Evolutionary conservation across 768 basidiomycete genomes (phyloP).

Genomic region (Chalciporus chontae): DNA sequence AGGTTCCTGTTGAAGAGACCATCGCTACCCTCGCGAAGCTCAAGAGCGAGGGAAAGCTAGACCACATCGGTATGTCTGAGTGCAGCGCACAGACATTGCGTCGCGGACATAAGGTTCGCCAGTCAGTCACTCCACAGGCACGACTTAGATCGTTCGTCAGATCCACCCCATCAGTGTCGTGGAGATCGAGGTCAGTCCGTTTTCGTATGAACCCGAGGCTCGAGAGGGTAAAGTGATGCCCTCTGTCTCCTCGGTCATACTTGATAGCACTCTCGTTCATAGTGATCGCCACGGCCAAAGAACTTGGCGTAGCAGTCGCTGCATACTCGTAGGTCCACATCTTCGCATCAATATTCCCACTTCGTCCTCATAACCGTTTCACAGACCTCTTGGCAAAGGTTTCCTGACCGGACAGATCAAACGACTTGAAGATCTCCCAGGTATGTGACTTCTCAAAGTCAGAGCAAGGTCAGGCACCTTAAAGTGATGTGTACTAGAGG

Average conservation of each 20-base stretch:
- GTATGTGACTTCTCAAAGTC: constrained; percentile 5
- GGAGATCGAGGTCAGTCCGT: constrained; percentile 66
- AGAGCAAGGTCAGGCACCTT: neutral
- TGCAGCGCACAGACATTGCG: constrained; percentile 47
- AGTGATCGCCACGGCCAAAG: constrained; percentile 52
- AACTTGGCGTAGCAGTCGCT: constrained; percentile 53
- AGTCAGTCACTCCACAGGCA: neutral
- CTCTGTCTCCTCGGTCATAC: neutral
- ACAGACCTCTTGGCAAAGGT: constrained; percentile 47
- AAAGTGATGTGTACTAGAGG: constrained; percentile 28
- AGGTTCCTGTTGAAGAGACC: constrained; percentile 43
- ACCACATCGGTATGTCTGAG: constrained; percentile 60
- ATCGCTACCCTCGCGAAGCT: constrained; percentile 43
- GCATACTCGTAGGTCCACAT: constrained; percentile 46
- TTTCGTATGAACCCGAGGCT: constrained; percentile 52
- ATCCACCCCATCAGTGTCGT: constrained; percentile 55
- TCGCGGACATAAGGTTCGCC: constrained; percentile 25
- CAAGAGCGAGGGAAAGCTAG: constrained; percentile 31
- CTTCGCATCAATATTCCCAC: neutral
- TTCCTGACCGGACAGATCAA: constrained; percentile 47
- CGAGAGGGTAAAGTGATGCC: constrained; percentile 31
- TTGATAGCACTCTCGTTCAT: no score
- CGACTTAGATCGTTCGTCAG: constrained; percentile 22
- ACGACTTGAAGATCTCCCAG: constrained; percentile 28
- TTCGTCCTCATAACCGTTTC: neutral